A percentile compares a stretch with the other conserved stretches of the same genome.
Evolutionary conservation across 208 protist genomes (phyloP).

Genomic region (Trypanosoma caninum): DNA sequence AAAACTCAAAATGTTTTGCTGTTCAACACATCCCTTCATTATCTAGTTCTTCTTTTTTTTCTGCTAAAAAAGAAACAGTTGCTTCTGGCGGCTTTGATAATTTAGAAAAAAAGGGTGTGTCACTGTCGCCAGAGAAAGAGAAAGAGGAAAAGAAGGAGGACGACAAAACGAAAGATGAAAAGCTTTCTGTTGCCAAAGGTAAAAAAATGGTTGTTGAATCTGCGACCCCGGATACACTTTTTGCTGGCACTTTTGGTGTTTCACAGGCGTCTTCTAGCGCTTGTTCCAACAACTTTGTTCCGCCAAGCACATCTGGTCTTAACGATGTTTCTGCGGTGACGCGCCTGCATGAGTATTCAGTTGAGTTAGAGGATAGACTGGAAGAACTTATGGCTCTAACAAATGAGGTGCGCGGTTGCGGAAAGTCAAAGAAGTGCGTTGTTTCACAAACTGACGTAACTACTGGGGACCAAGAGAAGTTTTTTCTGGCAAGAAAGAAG

Average conservation of each 20-base stretch:
- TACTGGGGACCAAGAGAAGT: too few relatives aligned
- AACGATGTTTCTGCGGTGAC: background rate
- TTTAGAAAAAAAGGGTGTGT: background rate
- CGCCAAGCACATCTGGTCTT: background rate
- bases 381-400: background rate
- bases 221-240: background rate
- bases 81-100: background rate
- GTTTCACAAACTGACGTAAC: too few relatives aligned
- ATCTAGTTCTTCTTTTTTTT: background rate
- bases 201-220: background rate
- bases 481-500: too few relatives aligned
- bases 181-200: too few relatives aligned
- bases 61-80: background rate
- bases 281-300: background rate
- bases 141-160: background rate
- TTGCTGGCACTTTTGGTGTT: background rate
- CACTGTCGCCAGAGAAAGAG: background rate
- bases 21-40: background rate
- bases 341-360: constrained; percentile 6
- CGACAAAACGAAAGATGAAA: background rate
- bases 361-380: constrained; percentile 1
- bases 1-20: background rate
- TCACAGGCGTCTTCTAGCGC: background rate
- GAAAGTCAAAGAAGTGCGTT: background rate
- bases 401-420: background rate